Evolutionary conservation across 768 basidiomycete species (phyloP), one percentile per base, ranked within the genome.

Genomic region (Podaxis sp.): DNA sequence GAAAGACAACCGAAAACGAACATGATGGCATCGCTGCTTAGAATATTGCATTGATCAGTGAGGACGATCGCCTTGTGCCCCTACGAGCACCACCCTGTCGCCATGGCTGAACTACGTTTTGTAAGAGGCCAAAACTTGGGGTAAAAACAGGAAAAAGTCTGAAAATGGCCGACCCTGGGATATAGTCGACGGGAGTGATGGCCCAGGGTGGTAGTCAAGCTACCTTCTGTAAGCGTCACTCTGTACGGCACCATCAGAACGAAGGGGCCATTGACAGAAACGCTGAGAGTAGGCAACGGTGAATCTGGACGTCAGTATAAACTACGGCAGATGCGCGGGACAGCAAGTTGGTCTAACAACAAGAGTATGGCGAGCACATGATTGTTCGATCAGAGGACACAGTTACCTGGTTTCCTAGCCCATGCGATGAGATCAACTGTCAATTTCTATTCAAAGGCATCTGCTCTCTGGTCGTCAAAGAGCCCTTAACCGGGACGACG

Each of bases 371-470:
- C 27, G 41, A 40, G 12, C 36, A 43, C 17, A 58, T 59, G 58
- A 59, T 40, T 40, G 58, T 59, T 59, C 19, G 37, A 59, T 59
- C 58, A 51, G 37, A 59, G 47, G 36, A n/a, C 7, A 51, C 38
- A 60, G 60, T 46, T 59, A 55, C 50, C n/a, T 64, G 61, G 70
- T 52, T 67, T 63, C 67, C 66, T 61, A 60, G 53, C 57, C 60
- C 57, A 64, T 36, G 60, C 46, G 50, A 29, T 64, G 49, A 17
- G 47, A 66, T 68, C 58, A 64, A 63, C 59, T 66, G 64, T 68
- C 67, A 64, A 50, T 46, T 53, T 55, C 60, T 49, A 58, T 59
- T 59, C 57, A 43, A 50, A 46, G 57, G 52, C 46, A 55, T 51
- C 36, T 53, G 52, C 51, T 38, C 52, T 54, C 57, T 64, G 60